These are phyloP conservation scores for Chlorella sp. DNA, from an alignment of 139 green algal genomes.

Conservation along the genomic window DNA sequence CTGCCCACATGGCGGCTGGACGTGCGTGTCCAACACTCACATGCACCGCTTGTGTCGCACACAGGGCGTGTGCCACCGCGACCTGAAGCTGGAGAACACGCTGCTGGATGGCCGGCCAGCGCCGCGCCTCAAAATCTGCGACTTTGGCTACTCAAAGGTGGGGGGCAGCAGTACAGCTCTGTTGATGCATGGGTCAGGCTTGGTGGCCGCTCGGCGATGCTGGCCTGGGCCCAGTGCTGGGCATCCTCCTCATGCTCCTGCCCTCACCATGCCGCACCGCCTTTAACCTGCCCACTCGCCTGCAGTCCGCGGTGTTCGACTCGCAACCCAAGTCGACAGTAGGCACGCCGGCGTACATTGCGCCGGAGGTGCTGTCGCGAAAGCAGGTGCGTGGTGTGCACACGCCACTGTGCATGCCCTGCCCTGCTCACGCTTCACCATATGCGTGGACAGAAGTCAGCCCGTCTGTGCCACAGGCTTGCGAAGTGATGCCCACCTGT, in stretches of 20 bases:
- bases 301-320: conserved; percentile 84
- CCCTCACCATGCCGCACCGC: background rate
- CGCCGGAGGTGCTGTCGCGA: conserved; percentile 76
- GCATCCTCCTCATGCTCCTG: background rate
- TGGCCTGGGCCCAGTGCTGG: background rate
- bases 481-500: no score
- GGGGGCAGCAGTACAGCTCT: no score
- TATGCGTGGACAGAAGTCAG: no score
- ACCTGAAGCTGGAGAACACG: conserved; percentile 99
- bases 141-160: conserved; percentile 78
- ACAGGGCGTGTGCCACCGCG: conserved; percentile 95
- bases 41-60: background rate
- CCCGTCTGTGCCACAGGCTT: no score
- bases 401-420: no score
- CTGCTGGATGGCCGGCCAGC: conserved; percentile 90
- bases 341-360: conserved; percentile 99
- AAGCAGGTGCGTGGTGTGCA: conserved; percentile 29
- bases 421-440: no score
- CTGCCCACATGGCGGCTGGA: no score
- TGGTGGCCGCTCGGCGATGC: no score
- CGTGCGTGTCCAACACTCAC: no score
- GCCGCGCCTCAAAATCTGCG: conserved; percentile 96
- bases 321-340: conserved; percentile 98
- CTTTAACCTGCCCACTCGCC: background rate
- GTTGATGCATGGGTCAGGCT: no score